Base-by-base conservation (phyloP, 108 stramenopile species). In the Licmophora abbreviata region DNA sequence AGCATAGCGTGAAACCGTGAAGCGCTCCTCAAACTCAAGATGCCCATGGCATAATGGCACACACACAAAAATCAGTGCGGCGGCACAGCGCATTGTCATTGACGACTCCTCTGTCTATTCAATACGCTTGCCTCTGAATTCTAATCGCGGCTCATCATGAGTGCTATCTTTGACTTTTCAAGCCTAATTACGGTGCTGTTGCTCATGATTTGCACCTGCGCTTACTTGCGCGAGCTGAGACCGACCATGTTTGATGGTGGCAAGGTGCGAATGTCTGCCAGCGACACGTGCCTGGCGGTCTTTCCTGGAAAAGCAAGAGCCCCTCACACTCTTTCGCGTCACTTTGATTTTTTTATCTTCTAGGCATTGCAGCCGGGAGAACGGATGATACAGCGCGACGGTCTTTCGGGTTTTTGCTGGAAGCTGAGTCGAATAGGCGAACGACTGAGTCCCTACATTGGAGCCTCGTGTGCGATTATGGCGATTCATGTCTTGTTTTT, bases 81-180 rank as follows among this genome's bases (percentile, higher is more conserved):
- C n/a, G n/a, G n/a, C n/a, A n/a, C n/a, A n/a, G n/a, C n/a, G n/a
- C n/a, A n/a, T n/a, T n/a, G n/a, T n/a, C n/a, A n/a, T n/a, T n/a
- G n/a, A n/a, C n/a, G n/a, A n/a, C n/a, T n/a, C n/a, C n/a, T n/a
- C n/a, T n/a, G n/a, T n/a, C n/a, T n/a, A n/a, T n/a, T n/a, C n/a
- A n/a, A n/a, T n/a, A n/a, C n/a, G n/a, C n/a, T n/a, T n/a, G n/a
- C n/a, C n/a, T n/a, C n/a, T n/a, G n/a, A n/a, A n/a, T n/a, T n/a
- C n/a, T n/a, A n/a, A n/a, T n/a, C n/a, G n/a, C n/a, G n/a, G n/a
- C n/a, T 40, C 46, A 21, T 22, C 53, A 85, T 91, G 93, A 79
- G 86, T 32, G 96, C 95, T 5, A 81, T 97, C 23, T 97, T 97
- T 52, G 82, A 94, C 49, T 95, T 97, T 61, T 72, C 85, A 10